phyloP scores from a whole-genome alignment of 2,329 filamentous ascomycete genomes.

The Fusarium xylarioides region DNA sequence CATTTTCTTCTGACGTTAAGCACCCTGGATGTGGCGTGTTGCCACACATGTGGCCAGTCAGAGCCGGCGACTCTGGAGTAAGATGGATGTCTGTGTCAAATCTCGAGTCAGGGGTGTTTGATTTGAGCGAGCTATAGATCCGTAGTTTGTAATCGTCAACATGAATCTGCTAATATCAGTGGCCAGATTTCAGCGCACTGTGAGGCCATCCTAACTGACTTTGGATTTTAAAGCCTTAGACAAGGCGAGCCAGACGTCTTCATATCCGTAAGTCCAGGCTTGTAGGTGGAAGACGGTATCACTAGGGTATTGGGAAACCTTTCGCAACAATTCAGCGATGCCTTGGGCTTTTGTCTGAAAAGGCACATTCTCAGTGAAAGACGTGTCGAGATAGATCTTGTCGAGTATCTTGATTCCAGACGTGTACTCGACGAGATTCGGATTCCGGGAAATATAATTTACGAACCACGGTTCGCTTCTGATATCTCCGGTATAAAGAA shows the following conservation, averaged over 20 bases:
- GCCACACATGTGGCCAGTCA: conserved; percentile 79
- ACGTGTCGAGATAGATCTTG: conserved; percentile 90
- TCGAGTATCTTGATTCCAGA: conserved; percentile 73
- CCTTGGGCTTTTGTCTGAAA: conserved; percentile 77
- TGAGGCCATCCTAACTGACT: conserved; percentile 49
- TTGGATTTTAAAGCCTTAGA: conserved; percentile 73
- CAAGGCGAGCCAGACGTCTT: conserved; percentile 89
- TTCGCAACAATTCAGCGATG: conserved; percentile 74
- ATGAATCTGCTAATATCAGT: conserved; percentile 67
- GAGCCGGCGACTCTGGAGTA: conserved; percentile 68
- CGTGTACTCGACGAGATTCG: conserved; percentile 78
- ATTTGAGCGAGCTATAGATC: conserved; percentile 73
- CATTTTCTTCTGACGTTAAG: conserved; percentile 69
- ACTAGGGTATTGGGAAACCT: conserved; percentile 72
- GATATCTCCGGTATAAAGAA: conserved; percentile 90
- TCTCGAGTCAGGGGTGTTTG: conserved; percentile 51
- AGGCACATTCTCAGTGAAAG: conserved; percentile 62
- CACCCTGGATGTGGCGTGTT: conserved; percentile 77
- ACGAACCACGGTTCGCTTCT: conserved; percentile 90
- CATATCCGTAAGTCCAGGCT: conserved; percentile 90
- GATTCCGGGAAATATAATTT: conserved; percentile 74
- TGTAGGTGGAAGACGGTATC: conserved; percentile 86
- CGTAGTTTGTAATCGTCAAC: conserved; percentile 82
- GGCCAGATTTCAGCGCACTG: fast-evolving
- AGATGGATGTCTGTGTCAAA: conserved; percentile 54